Conservation (phyloP, 2,329 filamentous ascomycete genomes). For the Massarina eburnea region DNA sequence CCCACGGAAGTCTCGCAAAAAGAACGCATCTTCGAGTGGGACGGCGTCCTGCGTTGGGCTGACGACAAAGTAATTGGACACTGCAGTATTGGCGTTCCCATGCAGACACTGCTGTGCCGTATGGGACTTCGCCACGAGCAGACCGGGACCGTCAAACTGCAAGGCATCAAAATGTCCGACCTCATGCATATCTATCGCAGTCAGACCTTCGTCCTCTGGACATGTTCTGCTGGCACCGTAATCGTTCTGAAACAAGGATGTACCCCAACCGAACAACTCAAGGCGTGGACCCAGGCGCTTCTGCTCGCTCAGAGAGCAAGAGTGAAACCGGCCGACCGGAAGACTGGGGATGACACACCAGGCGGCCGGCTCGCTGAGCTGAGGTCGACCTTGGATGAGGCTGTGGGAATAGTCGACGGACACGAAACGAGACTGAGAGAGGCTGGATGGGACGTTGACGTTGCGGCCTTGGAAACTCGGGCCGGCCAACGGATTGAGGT, state of each 20-base stretch:
- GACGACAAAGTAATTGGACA: constrained; percentile 52
- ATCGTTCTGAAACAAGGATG: constrained; percentile 67
- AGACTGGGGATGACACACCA: constrained; percentile 16
- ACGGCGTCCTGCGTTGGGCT: constrained; percentile 65
- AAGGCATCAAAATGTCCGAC: constrained; percentile 45
- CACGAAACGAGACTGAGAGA: constrained; percentile 46
- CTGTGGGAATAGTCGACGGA: constrained; percentile 48
- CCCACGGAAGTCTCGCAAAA: constrained; percentile 65
- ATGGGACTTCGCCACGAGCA: constrained; percentile 25
- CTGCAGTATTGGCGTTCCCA: constrained; percentile 56
- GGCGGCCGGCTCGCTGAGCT: constrained; percentile 49
- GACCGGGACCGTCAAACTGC: constrained; percentile 29
- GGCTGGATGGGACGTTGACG: constrained; percentile 67
- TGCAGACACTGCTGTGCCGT: constrained; percentile 40
- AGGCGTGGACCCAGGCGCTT: constrained; percentile 65
- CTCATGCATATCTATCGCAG: constrained; percentile 55
- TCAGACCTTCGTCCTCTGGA: constrained; percentile 65
- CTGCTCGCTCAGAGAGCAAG: constrained; percentile 43
- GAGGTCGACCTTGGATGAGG: constrained; percentile 42
- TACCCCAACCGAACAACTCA: constrained; percentile 54
- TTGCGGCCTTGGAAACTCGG: constrained; percentile 66
- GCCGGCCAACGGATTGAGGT: constrained; percentile 47
- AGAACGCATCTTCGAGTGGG: constrained; percentile 63
- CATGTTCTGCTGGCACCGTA: constrained; percentile 49
- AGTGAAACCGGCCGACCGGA: constrained; percentile 8